These are phyloP conservation scores for Carallia pectinifolia DNA, from an alignment of 345 rosid genomes.

Conservation along the genomic window DNA sequence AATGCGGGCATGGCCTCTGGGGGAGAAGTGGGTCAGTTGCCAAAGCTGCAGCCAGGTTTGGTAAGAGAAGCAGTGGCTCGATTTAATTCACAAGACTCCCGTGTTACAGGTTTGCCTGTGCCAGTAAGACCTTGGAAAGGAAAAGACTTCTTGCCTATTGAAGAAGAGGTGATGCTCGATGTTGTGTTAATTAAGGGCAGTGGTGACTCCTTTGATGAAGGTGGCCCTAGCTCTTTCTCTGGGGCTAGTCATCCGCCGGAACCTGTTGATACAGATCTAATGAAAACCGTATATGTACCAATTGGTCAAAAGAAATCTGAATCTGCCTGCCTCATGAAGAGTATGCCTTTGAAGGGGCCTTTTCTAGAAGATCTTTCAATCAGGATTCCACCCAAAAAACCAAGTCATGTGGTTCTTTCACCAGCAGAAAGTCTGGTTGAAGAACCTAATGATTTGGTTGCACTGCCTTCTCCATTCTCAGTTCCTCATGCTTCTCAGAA, in stretches of 20 bases:
- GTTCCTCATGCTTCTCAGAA: conserved; percentile 63
- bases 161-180: conserved; percentile 42
- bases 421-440: conserved; percentile 72
- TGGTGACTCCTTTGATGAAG: conserved; percentile 61
- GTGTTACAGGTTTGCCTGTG: conserved; percentile 30
- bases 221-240: conserved; percentile 69
- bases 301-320: conserved; percentile 62
- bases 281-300: conserved; percentile 66
- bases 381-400: conserved; percentile 58
- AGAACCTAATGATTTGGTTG: conserved; percentile 50
- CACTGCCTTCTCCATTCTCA: conserved; percentile 53
- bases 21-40: conserved; percentile 34
- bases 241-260: conserved; percentile 97
- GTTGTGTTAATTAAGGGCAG: conserved; percentile 46
- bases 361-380: conserved; percentile 72
- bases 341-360: conserved; percentile 66
- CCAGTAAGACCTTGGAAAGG: conserved; percentile 62
- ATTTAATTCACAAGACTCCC: conserved; percentile 29
- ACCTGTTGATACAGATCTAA: conserved; percentile 82
- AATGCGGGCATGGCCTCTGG: conserved; percentile 29
- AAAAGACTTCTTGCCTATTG: conserved; percentile 43
- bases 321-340: conserved; percentile 63
- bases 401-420: conserved; percentile 47
- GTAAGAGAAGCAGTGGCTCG: conserved; percentile 45
- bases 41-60: conserved; percentile 41